Percentiles rank a stretch among this genome's conserved stretches.
Evolutionary conservation across 495 filamentous ascomycete species (phyloP).

Genomic region (Penicillium soppii): DNA sequence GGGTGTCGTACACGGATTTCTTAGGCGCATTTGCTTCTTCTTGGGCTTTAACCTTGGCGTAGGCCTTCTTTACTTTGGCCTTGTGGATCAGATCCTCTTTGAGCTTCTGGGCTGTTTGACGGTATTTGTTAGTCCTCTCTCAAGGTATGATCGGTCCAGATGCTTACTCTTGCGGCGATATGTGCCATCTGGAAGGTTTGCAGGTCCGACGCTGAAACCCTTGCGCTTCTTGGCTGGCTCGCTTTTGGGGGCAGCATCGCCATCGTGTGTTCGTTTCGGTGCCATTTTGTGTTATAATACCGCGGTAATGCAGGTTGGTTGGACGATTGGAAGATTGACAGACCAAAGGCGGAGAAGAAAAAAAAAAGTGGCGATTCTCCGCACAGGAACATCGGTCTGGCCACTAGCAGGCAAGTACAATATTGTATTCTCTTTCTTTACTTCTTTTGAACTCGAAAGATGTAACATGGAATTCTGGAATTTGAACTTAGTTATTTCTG

Average conservation of each 20-base stretch:
- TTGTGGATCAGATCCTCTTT: constrained; percentile 88
- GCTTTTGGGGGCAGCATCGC: constrained; percentile 29
- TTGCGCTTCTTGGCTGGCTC: constrained; percentile 57
- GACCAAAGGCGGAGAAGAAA: constrained; percentile 9
- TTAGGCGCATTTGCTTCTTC: constrained; percentile 38
- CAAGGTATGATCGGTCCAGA: not conserved
- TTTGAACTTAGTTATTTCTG: too few relatives aligned
- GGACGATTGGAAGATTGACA: not conserved
- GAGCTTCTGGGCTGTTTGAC: constrained; percentile 76
- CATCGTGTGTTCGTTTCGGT: constrained; percentile 60
- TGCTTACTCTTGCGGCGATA: constrained; percentile 81
- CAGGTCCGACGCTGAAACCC: constrained; percentile 81
- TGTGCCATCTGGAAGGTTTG: constrained; percentile 88
- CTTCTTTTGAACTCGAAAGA: too few relatives aligned
- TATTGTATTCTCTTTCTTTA: not conserved
- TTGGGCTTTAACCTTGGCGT: constrained; percentile 78
- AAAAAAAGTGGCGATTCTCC: constrained; percentile 26
- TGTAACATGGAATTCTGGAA: too few relatives aligned
- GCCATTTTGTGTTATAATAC: constrained; percentile 46
- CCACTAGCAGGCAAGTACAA: not conserved
- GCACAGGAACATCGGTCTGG: constrained; percentile 11
- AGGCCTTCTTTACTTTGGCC: constrained; percentile 91
- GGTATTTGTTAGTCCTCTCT: not conserved
- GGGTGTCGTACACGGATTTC: constrained; percentile 35
- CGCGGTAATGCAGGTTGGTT: too few relatives aligned